Percentiles rank a stretch among this genome's conserved stretches.
Evolutionary conservation across 768 basidiomycete genomes (phyloP).

Genomic region (Pluteus cervinus): DNA sequence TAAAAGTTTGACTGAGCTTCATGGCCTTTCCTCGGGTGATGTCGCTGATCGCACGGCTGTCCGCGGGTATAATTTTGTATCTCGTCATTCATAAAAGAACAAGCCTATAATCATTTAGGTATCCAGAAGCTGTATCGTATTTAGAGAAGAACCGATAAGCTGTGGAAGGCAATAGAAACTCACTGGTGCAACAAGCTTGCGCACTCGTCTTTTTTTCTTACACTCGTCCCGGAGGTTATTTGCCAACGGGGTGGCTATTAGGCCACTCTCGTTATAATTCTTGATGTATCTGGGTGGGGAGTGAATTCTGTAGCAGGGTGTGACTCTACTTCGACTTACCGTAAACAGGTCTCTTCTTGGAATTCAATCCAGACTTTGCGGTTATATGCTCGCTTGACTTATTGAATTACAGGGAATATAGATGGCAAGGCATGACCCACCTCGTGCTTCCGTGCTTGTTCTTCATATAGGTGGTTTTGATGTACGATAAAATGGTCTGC

Average conservation of each 20-base stretch:
- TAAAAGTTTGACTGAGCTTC: no score
- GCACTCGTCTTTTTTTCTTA: conserved; percentile 51
- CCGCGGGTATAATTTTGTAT: no score
- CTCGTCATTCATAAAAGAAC: no score
- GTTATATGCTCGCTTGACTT: conserved; percentile 60
- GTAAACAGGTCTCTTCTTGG: conserved; percentile 70
- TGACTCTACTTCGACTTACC: conserved; percentile 28
- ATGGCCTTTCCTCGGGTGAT: no score
- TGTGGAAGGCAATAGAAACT: conserved; percentile 6
- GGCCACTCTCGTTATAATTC: conserved; percentile 43
- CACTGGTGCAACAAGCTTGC: conserved; percentile 35
- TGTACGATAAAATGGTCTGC: conserved; percentile 87
- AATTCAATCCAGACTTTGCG: conserved; percentile 74
- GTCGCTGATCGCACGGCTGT: no score
- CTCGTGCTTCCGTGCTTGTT: conserved; percentile 65
- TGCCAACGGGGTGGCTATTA: conserved; percentile 43
- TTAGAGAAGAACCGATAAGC: not conserved
- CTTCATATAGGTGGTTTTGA: conserved; percentile 80
- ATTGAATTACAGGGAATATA: not conserved
- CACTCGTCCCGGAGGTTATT: conserved; percentile 58
- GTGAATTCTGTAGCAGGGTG: not conserved
- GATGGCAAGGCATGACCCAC: conserved; percentile 25
- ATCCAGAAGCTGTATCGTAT: no score
- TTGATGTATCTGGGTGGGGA: conserved; percentile 50
- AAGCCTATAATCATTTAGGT: no score